phyloP scores from a whole-genome alignment of 352 stramenopile species.

The Phytophthora tentaculata region DNA sequence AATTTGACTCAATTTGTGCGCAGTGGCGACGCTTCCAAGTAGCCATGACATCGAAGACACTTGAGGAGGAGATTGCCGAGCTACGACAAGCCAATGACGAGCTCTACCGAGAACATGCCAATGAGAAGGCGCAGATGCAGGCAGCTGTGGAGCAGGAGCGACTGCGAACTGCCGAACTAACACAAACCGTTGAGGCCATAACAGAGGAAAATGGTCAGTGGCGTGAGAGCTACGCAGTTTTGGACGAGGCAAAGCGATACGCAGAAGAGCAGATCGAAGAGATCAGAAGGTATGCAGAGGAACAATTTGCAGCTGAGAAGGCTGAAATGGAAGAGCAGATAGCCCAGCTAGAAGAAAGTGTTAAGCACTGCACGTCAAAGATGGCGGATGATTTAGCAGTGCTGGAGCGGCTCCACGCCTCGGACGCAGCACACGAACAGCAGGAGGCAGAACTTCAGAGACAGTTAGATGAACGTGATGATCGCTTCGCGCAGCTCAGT shows the following conservation, averaged over 20 bases:
- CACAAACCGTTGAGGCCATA: constrained; percentile 48
- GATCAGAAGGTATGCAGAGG: constrained; percentile 27
- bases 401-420: constrained; percentile 55
- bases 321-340: constrained; percentile 63
- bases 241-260: constrained; percentile 57
- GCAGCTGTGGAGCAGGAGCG: constrained; percentile 73
- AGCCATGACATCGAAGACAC: constrained; percentile 32
- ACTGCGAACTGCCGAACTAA: constrained; percentile 47
- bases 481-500: constrained; percentile 61
- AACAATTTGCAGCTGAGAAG: constrained; percentile 35
- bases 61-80: constrained; percentile 61
- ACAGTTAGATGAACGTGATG: constrained; percentile 62
- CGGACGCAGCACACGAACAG: constrained; percentile 38
- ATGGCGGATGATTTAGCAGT: constrained; percentile 57
- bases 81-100: constrained; percentile 64
- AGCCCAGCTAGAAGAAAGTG: constrained; percentile 50
- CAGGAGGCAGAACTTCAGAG: constrained; percentile 53
- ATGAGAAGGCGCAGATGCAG: constrained; percentile 84
- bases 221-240: constrained; percentile 60
- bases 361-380: constrained; percentile 58
- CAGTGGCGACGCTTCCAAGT: constrained; percentile 3
- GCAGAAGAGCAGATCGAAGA: constrained; percentile 55
- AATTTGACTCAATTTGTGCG: constrained; percentile 4
- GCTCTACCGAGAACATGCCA: constrained; percentile 68
- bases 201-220: constrained; percentile 67